phyloP scores from a whole-genome alignment of 2,329 filamentous ascomycete species.

The Colletotrichum lini region DNA sequence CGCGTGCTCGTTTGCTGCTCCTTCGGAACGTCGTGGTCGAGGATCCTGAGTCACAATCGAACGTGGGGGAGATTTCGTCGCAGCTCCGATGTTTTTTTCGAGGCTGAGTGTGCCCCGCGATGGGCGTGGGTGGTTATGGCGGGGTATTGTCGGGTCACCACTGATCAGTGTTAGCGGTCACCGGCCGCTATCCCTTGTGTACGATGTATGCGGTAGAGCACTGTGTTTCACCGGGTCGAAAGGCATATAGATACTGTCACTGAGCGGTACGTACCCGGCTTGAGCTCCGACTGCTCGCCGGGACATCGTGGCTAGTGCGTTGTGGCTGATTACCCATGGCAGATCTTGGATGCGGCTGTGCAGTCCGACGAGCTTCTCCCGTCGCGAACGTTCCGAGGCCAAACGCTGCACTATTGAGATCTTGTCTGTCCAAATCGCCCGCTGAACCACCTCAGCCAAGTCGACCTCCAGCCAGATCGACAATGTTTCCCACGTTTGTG shows the following conservation, averaged over 20 bases:
- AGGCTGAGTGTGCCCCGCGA: slow-evolving; percentile 44
- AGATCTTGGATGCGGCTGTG: background rate
- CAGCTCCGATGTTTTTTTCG: slow-evolving; percentile 42
- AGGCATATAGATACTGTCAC: background rate
- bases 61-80: slow-evolving; percentile 38
- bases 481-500: slow-evolving; percentile 54
- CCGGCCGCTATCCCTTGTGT: slow-evolving; percentile 13
- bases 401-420: slow-evolving; percentile 13
- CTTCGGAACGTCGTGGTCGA: slow-evolving; percentile 23
- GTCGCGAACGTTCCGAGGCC: background rate
- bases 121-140: slow-evolving; percentile 36
- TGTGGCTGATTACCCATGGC: background rate
- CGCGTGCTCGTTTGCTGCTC: slow-evolving; percentile 24
- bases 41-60: slow-evolving; percentile 40
- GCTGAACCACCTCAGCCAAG: background rate
- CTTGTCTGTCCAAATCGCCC: background rate
- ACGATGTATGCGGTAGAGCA: background rate
- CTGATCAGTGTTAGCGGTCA: slow-evolving; percentile 1
- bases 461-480: background rate
- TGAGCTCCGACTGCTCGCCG: background rate
- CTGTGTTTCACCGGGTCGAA: background rate
- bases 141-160: slow-evolving; percentile 41
- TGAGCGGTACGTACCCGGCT: slow-evolving; percentile 15
- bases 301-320: background rate
- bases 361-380: slow-evolving; percentile 4